These are phyloP conservation scores for Camelina laxa DNA, from an alignment of 345 rosid species.

Conservation along the genomic window DNA sequence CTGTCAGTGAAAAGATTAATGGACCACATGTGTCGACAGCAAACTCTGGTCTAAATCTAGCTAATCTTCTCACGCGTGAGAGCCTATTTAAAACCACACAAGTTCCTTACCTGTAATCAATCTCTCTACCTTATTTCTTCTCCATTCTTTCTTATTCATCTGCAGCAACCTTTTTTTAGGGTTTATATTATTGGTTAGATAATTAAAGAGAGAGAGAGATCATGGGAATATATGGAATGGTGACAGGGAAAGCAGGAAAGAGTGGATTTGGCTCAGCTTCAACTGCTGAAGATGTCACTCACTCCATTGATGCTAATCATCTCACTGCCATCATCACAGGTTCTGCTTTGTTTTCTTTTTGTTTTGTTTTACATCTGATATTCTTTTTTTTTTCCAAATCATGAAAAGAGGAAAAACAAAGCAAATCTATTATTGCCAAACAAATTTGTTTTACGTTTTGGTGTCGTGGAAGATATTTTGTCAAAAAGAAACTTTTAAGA, in stretches of 20 bases:
- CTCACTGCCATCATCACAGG: constrained; percentile 87
- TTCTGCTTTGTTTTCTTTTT: neutral
- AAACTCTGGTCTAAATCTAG: neutral
- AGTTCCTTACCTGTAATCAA: neutral
- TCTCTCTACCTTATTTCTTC: constrained; percentile 4
- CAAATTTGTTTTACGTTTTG: neutral
- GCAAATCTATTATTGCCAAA: neutral
- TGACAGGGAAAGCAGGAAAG: constrained; percentile 70
- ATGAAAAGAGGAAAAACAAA: neutral
- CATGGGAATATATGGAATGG: constrained; percentile 59
- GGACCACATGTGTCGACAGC: constrained; percentile 32
- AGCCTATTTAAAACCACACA: constrained; percentile 40
- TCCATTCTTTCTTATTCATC: constrained; percentile 24
- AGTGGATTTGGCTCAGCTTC: constrained; percentile 95
- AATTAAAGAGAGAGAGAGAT: neutral
- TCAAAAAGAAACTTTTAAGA: constrained; percentile 8
- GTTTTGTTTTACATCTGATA: neutral
- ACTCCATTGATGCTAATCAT: constrained; percentile 63
- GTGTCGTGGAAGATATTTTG: neutral
- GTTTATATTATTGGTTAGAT: neutral
- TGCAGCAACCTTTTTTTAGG: constrained; percentile 2
- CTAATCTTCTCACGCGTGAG: constrained; percentile 22
- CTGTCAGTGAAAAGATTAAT: constrained; percentile 18
- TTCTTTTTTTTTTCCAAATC: constrained; percentile 3
- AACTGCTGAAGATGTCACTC: constrained; percentile 79